Evolutionary conservation across 2,329 filamentous ascomycete genomes (phyloP).

Genomic region (Cyphellophora attinorum): DNA sequence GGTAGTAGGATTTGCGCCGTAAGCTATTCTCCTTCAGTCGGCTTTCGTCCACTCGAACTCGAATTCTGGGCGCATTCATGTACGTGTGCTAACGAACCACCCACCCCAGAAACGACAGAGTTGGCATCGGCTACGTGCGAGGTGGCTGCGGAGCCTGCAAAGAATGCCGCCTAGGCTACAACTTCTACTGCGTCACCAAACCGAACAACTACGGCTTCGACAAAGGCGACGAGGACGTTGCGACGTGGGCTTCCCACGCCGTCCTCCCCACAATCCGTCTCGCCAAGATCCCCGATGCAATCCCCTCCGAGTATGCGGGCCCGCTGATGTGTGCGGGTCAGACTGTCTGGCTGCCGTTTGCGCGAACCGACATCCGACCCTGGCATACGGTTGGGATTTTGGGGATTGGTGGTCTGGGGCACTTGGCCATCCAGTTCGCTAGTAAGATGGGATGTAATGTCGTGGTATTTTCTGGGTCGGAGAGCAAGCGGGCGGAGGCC

Average conservation of each 20-base stretch:
- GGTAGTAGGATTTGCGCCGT: too few species aligned
- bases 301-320: constrained; percentile 8
- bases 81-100: too few species aligned
- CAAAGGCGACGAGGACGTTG: constrained; percentile 13
- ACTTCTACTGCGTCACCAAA: constrained; percentile 19
- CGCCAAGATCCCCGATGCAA: constrained; percentile 13
- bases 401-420: constrained; percentile 66
- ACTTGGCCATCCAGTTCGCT: constrained; percentile 68
- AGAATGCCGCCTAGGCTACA: constrained; percentile 17
- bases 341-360: constrained; percentile 14
- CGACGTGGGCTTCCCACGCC: constrained; percentile 14
- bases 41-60: too few species aligned
- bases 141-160: constrained; percentile 1
- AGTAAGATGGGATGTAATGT: constrained; percentile 61
- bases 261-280: constrained; percentile 9
- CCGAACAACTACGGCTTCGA: constrained; percentile 11
- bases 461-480: constrained; percentile 47
- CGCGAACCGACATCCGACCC: constrained; percentile 8
- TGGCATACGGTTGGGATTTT: constrained; percentile 52
- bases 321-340: constrained; percentile 15
- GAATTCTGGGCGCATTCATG: too few species aligned
- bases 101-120: too few species aligned
- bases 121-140: neutral
- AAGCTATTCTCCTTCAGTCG: too few species aligned
- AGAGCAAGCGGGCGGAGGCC: constrained; percentile 60